Evolutionary conservation across 1,284 basidiomycete genomes (phyloP).

Genomic region (Pholiota adiposa): DNA sequence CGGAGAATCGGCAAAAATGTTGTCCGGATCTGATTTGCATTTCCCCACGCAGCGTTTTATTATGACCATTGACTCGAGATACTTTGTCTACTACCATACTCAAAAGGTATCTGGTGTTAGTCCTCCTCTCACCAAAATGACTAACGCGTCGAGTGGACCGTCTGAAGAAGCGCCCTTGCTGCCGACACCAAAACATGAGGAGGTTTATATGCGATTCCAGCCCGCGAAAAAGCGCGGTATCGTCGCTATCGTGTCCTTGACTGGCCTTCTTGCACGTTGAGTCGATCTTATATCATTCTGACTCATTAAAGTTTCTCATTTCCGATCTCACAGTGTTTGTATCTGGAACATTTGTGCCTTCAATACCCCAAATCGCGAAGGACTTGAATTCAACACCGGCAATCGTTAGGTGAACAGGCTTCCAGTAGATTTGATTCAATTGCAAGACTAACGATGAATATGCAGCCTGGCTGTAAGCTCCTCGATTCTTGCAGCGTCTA

Average conservation of each 20-base stretch:
- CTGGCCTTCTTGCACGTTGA: conserved; percentile 21
- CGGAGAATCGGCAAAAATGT: too few relatives aligned
- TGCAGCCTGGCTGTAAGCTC: conserved; percentile 37
- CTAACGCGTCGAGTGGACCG: neutral
- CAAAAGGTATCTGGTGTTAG: neutral
- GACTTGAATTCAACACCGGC: conserved; percentile 60
- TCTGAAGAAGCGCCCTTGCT: conserved; percentile 20
- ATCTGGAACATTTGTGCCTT: conserved; percentile 69
- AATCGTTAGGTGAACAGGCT: conserved; percentile 54
- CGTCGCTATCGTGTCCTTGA: conserved; percentile 19
- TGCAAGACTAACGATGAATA: neutral
- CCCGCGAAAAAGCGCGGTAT: conserved; percentile 20
- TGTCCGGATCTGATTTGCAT: too few relatives aligned
- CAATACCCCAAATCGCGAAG: conserved; percentile 66
- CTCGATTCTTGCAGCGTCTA: conserved; percentile 34
- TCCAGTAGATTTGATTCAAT: neutral
- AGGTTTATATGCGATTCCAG: conserved; percentile 23
- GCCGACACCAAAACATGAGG: conserved; percentile 10
- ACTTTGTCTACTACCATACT: neutral
- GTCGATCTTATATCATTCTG: neutral
- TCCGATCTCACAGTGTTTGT: conserved; percentile 60
- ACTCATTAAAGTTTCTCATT: neutral
- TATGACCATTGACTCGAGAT: neutral
- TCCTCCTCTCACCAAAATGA: neutral
- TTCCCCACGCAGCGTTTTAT: too few relatives aligned